Evolutionary conservation across 495 filamentous ascomycete genomes (phyloP).

Genomic region (Copromyces sp.): DNA sequence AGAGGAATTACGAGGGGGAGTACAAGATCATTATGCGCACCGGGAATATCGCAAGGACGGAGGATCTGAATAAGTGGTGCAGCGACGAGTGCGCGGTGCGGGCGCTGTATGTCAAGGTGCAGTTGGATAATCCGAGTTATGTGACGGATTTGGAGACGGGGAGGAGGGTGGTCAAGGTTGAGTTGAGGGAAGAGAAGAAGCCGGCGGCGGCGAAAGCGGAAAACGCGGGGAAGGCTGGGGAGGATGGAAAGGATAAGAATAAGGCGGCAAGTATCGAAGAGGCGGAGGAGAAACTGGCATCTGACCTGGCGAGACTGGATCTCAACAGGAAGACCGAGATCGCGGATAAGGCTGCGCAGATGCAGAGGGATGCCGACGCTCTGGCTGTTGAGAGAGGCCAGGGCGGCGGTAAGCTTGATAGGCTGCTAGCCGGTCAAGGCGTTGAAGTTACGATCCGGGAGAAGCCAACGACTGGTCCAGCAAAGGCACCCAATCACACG

Average conservation of each 20-base stretch:
- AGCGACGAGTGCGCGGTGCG: slow-evolving; percentile 64
- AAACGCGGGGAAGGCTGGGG: background rate
- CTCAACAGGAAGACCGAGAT: slow-evolving; percentile 5
- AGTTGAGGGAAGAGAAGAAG: slow-evolving; percentile 28
- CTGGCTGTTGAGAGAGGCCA: slow-evolving; percentile 48
- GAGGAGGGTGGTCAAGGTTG: slow-evolving; percentile 28
- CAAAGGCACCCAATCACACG: slow-evolving; percentile 14
- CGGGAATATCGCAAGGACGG: slow-evolving; percentile 39
- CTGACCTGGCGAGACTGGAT: slow-evolving; percentile 9
- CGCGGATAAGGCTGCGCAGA: slow-evolving; percentile 15
- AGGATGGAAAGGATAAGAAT: background rate
- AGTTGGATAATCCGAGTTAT: slow-evolving; percentile 46
- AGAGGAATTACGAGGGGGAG: slow-evolving; percentile 7
- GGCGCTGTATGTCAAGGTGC: slow-evolving; percentile 75
- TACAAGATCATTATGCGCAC: slow-evolving; percentile 7
- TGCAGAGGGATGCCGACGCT: slow-evolving; percentile 24
- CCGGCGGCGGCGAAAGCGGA: slow-evolving; percentile 1
- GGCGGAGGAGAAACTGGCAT: background rate
- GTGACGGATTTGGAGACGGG: slow-evolving; percentile 3
- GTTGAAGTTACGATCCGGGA: slow-evolving; percentile 40
- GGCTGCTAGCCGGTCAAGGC: slow-evolving; percentile 2
- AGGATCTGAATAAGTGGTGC: slow-evolving; percentile 81
- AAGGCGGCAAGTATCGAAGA: background rate
- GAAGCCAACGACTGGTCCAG: slow-evolving; percentile 27
- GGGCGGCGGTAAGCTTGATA: slow-evolving; percentile 2